Conservation (phyloP, 2,329 filamentous ascomycete species). For the Lecanosticta acicola region DNA sequence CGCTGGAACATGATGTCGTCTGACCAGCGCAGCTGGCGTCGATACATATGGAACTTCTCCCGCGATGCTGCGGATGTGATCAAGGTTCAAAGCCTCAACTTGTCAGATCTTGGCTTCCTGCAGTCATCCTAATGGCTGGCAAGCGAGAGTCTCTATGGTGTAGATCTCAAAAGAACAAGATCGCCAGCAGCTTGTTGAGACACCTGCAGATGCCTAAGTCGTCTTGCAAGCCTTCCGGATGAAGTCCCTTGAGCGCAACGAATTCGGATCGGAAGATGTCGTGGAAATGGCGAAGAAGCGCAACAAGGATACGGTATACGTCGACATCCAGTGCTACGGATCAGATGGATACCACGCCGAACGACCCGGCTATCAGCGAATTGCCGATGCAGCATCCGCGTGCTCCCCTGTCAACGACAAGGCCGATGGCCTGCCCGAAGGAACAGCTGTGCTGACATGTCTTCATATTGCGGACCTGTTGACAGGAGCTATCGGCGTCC, state of each 20-base stretch:
- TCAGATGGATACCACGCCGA: conserved; percentile 45
- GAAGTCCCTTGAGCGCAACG: conserved; percentile 43
- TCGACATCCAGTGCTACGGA: conserved; percentile 51
- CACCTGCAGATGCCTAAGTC: conserved; percentile 47
- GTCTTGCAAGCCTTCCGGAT: conserved; percentile 48
- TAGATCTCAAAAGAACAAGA: conserved; percentile 38
- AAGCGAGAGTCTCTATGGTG: conserved; percentile 46
- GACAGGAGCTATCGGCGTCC: conserved; percentile 19
- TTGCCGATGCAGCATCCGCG: conserved; percentile 40
- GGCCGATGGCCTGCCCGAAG: conserved; percentile 17
- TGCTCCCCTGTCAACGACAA: conserved; percentile 16
- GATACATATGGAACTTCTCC: neutral
- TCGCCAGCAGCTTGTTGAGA: conserved; percentile 34
- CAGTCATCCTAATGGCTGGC: conserved; percentile 44
- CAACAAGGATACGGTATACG: conserved; percentile 43
- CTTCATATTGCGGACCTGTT: conserved; percentile 13
- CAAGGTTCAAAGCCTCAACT: conserved; percentile 23
- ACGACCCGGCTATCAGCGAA: conserved; percentile 50
- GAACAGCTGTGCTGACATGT: conserved; percentile 20
- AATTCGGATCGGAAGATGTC: conserved; percentile 22
- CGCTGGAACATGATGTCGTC: neutral
- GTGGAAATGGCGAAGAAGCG: conserved; percentile 28
- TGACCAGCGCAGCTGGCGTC: neutral
- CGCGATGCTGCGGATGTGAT: conserved; percentile 26
- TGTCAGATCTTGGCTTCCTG: conserved; percentile 32